Evolutionary conservation across 495 filamentous ascomycete species (phyloP).

Genomic region (Hypoxylon lenormandii): DNA sequence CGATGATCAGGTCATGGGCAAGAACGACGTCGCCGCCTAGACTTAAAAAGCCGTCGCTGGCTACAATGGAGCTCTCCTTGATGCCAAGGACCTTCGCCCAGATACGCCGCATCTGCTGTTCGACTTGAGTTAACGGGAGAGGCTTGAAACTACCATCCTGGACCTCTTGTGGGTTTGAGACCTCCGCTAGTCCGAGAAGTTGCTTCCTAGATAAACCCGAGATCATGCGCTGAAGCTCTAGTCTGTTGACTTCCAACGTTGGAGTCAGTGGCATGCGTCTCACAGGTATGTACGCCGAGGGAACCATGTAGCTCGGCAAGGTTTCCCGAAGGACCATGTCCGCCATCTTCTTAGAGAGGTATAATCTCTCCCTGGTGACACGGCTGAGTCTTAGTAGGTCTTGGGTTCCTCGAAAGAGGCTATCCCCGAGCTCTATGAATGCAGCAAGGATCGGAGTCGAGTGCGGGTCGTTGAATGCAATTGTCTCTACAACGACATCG

Average conservation of each 20-base stretch:
- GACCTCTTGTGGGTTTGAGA: conserved; percentile 51
- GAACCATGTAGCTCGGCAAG: conserved; percentile 53
- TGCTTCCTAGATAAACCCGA: conserved; percentile 54
- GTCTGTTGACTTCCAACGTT: conserved; percentile 58
- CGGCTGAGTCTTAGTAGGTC: conserved; percentile 49
- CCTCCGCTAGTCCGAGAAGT: conserved; percentile 52
- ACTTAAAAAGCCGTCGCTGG: conserved; percentile 59
- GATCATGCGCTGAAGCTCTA: conserved; percentile 58
- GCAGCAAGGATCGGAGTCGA: conserved; percentile 54
- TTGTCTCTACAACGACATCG: conserved; percentile 60
- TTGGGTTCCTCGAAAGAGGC: conserved; percentile 50
- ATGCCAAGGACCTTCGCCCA: conserved; percentile 59
- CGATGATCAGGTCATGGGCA: conserved; percentile 55
- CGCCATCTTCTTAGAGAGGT: conserved; percentile 55
- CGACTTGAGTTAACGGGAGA: conserved; percentile 56
- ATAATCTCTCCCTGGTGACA: conserved; percentile 54
- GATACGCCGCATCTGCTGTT: conserved; percentile 58
- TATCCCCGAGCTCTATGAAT: conserved; percentile 62
- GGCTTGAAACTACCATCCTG: conserved; percentile 55
- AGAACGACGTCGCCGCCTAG: conserved; percentile 60
- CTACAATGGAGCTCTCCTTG: conserved; percentile 54
- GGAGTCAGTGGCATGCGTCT: conserved; percentile 58
- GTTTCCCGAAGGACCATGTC: conserved; percentile 53
- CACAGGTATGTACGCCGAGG: conserved; percentile 59
- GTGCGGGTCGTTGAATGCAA: conserved; percentile 57